Percentiles rank a stretch among this genome's conserved stretches.
These are phyloP conservation scores for Tylopilus felleus DNA, from an alignment of 768 basidiomycete genomes.

Conservation along the genomic window DNA sequence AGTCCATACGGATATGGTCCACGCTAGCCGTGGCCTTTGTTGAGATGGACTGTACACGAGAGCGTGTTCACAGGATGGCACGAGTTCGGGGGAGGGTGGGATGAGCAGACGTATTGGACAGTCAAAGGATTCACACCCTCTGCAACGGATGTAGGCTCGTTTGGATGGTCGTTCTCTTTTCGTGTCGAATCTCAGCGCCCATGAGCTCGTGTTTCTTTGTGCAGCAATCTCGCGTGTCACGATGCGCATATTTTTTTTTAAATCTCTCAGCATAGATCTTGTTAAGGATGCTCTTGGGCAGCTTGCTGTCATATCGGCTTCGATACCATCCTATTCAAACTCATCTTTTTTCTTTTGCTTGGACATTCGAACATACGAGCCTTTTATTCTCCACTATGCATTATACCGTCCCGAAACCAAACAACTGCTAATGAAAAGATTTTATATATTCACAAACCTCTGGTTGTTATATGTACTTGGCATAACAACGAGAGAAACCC, in stretches of 20 bases:
- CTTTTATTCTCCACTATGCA: constrained; percentile 26
- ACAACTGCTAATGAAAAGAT: constrained; percentile 24
- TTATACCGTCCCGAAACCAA: constrained; percentile 23
- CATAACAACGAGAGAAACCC: background rate
- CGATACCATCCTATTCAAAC: constrained; percentile 9
- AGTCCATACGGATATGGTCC: constrained; percentile 44
- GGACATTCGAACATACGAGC: constrained; percentile 22
- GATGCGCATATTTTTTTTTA: constrained; percentile 19
- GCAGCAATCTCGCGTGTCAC: constrained; percentile 9
- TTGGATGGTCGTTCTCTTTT: constrained; percentile 22
- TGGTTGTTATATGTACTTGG: background rate
- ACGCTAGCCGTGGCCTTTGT: constrained; percentile 18
- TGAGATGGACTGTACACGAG: background rate
- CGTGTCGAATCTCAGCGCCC: constrained; percentile 1
- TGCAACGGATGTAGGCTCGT: constrained; percentile 23
- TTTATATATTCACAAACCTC: constrained; percentile 5
- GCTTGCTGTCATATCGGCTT: constrained; percentile 17
- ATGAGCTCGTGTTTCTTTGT: constrained; percentile 11
- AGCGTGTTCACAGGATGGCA: constrained; percentile 7
- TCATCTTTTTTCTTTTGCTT: constrained; percentile 3
- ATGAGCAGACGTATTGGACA: constrained; percentile 15
- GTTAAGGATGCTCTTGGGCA: constrained; percentile 15
- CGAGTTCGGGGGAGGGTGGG: constrained; percentile 5
- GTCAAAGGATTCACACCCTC: constrained; percentile 13
- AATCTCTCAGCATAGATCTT: constrained; percentile 23